Conservation (phyloP, 495 filamentous ascomycete genomes). For the Podospora tetraspora region DNA sequence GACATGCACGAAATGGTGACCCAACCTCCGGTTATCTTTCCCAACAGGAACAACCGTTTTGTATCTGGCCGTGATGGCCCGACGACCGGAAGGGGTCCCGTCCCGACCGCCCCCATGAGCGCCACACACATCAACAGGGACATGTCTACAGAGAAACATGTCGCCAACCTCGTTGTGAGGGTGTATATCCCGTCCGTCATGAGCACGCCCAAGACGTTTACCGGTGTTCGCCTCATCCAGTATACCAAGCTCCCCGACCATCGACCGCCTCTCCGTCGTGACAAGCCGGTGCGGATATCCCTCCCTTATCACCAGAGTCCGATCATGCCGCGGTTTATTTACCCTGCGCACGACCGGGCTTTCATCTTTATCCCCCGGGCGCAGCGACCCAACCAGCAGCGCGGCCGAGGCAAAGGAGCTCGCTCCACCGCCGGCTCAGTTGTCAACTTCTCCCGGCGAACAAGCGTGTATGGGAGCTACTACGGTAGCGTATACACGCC, state of each 20-base stretch:
- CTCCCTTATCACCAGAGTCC: conserved; percentile 58
- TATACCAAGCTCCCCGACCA: conserved; percentile 94
- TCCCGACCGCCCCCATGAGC: conserved; percentile 40
- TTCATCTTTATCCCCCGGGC: conserved; percentile 98
- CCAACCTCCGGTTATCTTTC: conserved; percentile 32
- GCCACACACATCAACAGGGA: conserved; percentile 51
- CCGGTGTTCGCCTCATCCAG: conserved; percentile 69
- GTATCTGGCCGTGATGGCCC: conserved; percentile 36
- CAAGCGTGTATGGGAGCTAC: conserved; percentile 66
- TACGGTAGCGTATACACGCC: conserved; percentile 76
- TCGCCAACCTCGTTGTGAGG: conserved; percentile 78
- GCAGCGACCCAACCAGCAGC: conserved; percentile 85
- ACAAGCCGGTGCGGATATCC: conserved; percentile 94
- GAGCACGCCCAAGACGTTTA: conserved; percentile 62
- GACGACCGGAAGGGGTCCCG: conserved; percentile 42
- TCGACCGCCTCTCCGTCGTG: conserved; percentile 85
- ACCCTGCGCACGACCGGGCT: conserved; percentile 79
- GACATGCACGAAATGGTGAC: conserved; percentile 87
- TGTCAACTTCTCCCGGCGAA: conserved; percentile 64
- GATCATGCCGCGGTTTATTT: conserved; percentile 74
- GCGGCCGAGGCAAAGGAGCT: conserved; percentile 61
- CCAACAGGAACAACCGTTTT: conserved; percentile 32
- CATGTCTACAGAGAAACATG: conserved; percentile 50
- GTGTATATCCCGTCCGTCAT: conserved; percentile 68
- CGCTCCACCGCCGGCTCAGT: conserved; percentile 59